Conservation (phyloP, 169 alveolate species). For the Plasmodium gonderi region DNA sequence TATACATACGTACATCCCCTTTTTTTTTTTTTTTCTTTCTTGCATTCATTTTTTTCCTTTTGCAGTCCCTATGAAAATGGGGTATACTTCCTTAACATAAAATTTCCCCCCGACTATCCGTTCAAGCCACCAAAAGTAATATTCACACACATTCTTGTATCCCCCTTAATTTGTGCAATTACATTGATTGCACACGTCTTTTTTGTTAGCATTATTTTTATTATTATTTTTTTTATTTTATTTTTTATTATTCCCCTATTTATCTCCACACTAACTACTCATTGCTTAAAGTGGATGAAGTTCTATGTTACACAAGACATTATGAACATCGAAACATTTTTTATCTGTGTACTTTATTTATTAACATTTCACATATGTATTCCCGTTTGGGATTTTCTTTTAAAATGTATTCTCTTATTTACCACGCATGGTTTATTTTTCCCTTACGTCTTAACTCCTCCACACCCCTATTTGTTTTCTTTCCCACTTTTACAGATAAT, state of each 20-base stretch:
- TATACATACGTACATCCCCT: not conserved
- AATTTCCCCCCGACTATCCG: slow-evolving; percentile 99
- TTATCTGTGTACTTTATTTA: not conserved
- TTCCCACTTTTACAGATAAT: slow-evolving; percentile 80
- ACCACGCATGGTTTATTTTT: not conserved
- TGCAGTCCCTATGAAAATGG: slow-evolving; percentile 98
- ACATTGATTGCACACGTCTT: too few species aligned
- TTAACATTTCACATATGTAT: not conserved
- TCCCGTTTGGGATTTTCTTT: not conserved
- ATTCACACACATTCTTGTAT: too few species aligned
- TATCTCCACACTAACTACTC: too few species aligned
- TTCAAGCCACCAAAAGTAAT: slow-evolving; percentile 99
- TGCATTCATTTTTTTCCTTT: slow-evolving; percentile 17
- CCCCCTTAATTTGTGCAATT: too few species aligned
- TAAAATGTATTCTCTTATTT: not conserved
- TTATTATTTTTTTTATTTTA: too few species aligned
- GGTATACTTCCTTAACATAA: slow-evolving; percentile 96
- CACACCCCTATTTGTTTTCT: not conserved
- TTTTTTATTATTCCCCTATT: too few species aligned
- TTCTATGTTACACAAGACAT: too few species aligned
- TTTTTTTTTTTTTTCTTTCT: not conserved
- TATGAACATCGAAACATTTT: too few species aligned
- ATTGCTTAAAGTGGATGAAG: too few species aligned
- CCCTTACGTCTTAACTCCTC: not conserved
- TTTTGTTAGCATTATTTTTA: too few species aligned